These are phyloP conservation scores for Pseudohyphozyma bogoriensis DNA, from an alignment of 768 basidiomycete genomes.

Conservation along the genomic window DNA sequence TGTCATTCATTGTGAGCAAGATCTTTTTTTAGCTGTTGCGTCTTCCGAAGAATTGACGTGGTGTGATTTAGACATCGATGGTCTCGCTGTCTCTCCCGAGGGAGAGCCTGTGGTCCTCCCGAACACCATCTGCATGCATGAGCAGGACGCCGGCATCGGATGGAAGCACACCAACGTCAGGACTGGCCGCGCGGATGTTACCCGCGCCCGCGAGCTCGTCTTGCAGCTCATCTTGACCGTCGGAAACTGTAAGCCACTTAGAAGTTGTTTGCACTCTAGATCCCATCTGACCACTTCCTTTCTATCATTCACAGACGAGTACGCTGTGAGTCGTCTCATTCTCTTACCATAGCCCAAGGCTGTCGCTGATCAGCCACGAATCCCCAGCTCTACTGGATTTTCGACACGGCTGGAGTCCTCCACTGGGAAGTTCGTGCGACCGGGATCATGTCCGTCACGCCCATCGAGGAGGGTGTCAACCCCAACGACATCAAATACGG, in stretches of 20 bases:
- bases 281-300: too few relatives aligned
- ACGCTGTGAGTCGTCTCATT: too few relatives aligned
- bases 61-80: slow-evolving; percentile 29
- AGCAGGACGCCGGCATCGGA: slow-evolving; percentile 34
- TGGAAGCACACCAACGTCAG: slow-evolving; percentile 38
- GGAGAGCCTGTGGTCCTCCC: slow-evolving; percentile 23
- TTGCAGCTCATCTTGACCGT: slow-evolving; percentile 36
- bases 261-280: too few relatives aligned
- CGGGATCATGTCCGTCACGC: slow-evolving; percentile 7
- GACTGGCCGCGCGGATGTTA: slow-evolving; percentile 30
- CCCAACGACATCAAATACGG: neutral
- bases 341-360: too few relatives aligned
- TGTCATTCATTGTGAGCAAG: neutral
- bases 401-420: slow-evolving; percentile 1
- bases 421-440: slow-evolving; percentile 8
- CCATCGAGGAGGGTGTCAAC: neutral
- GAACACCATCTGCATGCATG: slow-evolving; percentile 36
- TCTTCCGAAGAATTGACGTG: too few relatives aligned
- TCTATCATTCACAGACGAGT: too few relatives aligned
- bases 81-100: slow-evolving; percentile 20
- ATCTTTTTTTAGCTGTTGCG: neutral
- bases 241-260: slow-evolving; percentile 33
- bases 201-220: slow-evolving; percentile 33
- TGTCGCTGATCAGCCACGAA: slow-evolving; percentile 6
- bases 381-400: slow-evolving; percentile 7